phyloP scores from a whole-genome alignment of 2,329 filamentous ascomycete species.

The Catunica adiposa region DNA sequence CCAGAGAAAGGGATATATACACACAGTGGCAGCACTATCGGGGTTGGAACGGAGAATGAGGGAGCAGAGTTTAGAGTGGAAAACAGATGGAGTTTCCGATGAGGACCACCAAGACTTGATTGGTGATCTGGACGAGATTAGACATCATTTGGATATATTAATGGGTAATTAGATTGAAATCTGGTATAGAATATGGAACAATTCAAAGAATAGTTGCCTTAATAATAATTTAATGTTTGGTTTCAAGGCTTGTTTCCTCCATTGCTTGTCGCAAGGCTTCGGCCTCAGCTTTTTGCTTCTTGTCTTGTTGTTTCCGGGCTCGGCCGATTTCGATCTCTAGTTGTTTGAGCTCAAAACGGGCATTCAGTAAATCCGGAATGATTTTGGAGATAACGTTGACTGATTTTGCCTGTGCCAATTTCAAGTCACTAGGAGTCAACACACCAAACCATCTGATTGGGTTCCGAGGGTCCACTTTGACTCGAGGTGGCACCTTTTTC shows the following conservation, averaged over 20 bases:
- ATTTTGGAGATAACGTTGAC: constrained; percentile 37
- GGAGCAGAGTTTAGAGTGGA: constrained; percentile 15
- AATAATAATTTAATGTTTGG: too few species aligned
- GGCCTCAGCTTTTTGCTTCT: constrained; percentile 21
- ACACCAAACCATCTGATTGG: constrained; percentile 44
- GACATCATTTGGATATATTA: background rate
- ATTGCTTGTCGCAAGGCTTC: background rate
- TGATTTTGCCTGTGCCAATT: constrained; percentile 43
- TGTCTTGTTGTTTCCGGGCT: constrained; percentile 37
- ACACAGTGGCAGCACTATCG: constrained; percentile 35
- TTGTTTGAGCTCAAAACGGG: constrained; percentile 44
- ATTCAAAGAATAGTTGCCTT: too few species aligned
- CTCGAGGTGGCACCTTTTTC: too few species aligned
- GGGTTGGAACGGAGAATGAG: constrained; percentile 30
- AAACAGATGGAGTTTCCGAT: constrained; percentile 10
- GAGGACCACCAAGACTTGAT: constrained; percentile 20
- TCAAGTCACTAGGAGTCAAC: constrained; percentile 34
- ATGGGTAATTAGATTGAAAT: background rate
- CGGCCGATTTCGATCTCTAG: constrained; percentile 54
- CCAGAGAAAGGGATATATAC: constrained; percentile 32
- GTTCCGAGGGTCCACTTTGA: constrained; percentile 22
- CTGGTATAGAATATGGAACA: background rate
- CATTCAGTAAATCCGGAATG: constrained; percentile 38
- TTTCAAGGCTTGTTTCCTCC: background rate
- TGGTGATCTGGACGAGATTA: constrained; percentile 22